phyloP scores from a whole-genome alignment of 2,329 filamentous ascomycete genomes.

The Hymenoscyphus albidus region DNA sequence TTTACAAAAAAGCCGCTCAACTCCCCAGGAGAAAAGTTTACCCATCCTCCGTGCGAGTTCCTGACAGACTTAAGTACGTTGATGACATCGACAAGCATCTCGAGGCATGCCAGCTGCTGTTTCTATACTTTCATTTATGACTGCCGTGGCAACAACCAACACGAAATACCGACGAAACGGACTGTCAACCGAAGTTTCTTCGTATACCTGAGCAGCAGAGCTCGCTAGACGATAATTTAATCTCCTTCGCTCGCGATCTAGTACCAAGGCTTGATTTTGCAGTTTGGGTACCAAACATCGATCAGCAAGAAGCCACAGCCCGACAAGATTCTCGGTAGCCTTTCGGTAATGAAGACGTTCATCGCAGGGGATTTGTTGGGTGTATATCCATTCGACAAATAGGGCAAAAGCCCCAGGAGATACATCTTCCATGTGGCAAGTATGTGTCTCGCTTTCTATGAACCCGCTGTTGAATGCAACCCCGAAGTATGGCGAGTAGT shows the following conservation, averaged over 20 bases:
- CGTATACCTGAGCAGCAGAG: neutral
- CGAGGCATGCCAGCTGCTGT: neutral
- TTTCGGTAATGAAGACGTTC: too few relatives aligned
- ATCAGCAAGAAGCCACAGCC: slow-evolving; percentile 7
- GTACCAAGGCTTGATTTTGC: neutral
- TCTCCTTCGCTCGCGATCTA: neutral
- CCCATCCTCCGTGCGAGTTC: neutral
- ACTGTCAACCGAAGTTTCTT: neutral
- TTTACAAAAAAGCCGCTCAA: neutral
- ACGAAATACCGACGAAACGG: neutral
- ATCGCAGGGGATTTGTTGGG: neutral
- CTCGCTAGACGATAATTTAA: neutral
- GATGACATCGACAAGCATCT: neutral
- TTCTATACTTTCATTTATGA: neutral
- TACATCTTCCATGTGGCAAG: neutral
- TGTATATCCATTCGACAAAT: slow-evolving; percentile 7
- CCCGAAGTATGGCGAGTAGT: neutral
- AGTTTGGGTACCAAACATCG: neutral
- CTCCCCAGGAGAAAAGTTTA: neutral
- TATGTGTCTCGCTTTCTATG: neutral
- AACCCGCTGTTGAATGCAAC: slow-evolving; percentile 3
- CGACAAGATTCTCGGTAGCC: neutral
- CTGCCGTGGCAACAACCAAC: neutral
- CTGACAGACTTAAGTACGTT: neutral
- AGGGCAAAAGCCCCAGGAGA: neutral